phyloP scores from a whole-genome alignment of 1,284 basidiomycete species.

The Inonotus obliquus region DNA sequence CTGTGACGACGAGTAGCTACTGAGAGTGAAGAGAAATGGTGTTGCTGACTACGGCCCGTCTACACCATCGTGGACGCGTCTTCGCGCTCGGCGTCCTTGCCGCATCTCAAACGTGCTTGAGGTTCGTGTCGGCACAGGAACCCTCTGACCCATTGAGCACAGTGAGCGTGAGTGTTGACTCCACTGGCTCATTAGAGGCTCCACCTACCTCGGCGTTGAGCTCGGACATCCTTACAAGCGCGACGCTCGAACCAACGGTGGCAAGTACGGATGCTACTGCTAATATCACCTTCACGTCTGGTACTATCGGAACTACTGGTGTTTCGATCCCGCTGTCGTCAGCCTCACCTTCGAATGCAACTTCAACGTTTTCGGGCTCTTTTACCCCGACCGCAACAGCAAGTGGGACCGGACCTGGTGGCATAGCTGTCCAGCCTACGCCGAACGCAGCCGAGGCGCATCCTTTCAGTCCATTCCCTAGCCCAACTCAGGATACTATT shows the following conservation, averaged over 20 bases:
- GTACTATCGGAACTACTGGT: constrained; percentile 14
- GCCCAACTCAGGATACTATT: constrained; percentile 4
- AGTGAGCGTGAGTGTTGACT: neutral
- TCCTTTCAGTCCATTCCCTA: constrained; percentile 12
- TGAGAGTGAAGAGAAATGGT: neutral
- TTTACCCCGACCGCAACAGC: constrained; percentile 13
- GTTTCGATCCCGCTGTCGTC: constrained; percentile 16
- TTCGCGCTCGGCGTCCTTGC: neutral
- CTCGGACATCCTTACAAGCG: neutral
- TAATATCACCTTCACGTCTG: neutral
- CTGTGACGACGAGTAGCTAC: neutral
- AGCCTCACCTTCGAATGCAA: constrained; percentile 2
- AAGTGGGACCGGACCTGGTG: constrained; percentile 9
- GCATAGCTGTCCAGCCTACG: constrained; percentile 10
- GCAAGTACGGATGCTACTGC: neutral
- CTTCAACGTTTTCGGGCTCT: constrained; percentile 6
- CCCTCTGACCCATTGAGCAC: constrained; percentile 4
- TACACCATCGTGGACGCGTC: neutral
- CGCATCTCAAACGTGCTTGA: neutral
- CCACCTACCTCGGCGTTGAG: neutral
- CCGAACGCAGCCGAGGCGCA: constrained; percentile 11
- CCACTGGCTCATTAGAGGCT: neutral
- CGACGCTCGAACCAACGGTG: neutral
- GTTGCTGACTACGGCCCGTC: neutral
- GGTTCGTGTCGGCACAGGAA: neutral